Base-by-base conservation (phyloP, 2,329 filamentous ascomycete genomes). In the Alternaria ethzedia region DNA sequence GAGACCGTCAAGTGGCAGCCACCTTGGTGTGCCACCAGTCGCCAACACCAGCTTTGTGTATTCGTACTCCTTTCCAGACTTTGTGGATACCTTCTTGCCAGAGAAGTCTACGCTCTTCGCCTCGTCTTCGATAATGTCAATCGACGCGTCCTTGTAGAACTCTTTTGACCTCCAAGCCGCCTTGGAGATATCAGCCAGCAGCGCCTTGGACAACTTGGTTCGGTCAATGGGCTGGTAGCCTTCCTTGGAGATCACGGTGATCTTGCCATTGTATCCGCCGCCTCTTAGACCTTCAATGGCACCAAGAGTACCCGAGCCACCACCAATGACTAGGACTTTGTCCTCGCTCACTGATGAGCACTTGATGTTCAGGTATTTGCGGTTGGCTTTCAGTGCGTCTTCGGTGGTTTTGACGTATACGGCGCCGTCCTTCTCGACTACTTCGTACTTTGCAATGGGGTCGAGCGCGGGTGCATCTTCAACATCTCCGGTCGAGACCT, bases 381-480 rank as follows among this genome's bases (percentile, higher is more conserved):
- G 87, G 62, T 90, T 92, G 13, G 87, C 83, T 81, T 96, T 97
- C 82, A 99, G 91, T 28, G 86, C 85, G 1, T 87, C 85, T 78
- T 96, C 90, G 28, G 95, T 92, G 23, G 91, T 94, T 44, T 90
- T 90, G 67, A 99, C 88, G 79, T 94, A 98, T 3, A 97, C 89
- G 6, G 87, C 90, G 30, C 93, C 94, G 71, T 96, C 89, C 75
- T 91, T 94, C 79, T 97, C 90, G 30, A 88, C 83, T 30, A 97
- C 84, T 57, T 93, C 89, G 83, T 96, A 99, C 54, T 90, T 90
- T 49, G 91, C 87, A 25, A 99, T 83, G n/a, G 92, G 86, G 74
- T 98, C 93, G 25, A 97, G 87, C 2, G 93, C 96, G 0, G 96
- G 96, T 1, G 95, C 94, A 76, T 98, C 93, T 82, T 99, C 96